Evolutionary conservation across 2,329 filamentous ascomycete genomes (phyloP), one percentile per base, ranked within the genome.

Genomic region (Nemania bipapillata): DNA sequence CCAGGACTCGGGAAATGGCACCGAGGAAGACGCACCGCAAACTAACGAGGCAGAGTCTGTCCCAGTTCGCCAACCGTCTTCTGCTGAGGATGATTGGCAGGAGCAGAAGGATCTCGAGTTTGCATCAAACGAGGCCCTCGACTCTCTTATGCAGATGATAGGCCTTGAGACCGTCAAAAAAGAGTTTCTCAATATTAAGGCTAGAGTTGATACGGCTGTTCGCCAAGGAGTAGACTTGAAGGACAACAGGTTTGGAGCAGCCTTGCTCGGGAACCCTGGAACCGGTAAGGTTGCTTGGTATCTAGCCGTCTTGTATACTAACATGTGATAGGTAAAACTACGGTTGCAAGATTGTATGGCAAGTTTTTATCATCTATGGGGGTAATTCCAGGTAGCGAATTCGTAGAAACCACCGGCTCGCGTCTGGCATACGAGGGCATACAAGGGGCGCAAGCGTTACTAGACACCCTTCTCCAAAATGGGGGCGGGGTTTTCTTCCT

Each of bases 401-500:
- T 94, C 68, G 77, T 88, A 7, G 91, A 94, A 71, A 91, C 87
- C 0, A 90, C 91, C 0, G 92, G 91, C 0, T 87, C 91, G 0
- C 83, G 84, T 20, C 83, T 95, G 0, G 88, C 91, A 0, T 87
- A 87, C 58, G 83, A 85, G 0, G 91, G 91, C 0, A 86, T 93
- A 0, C 64, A 66, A 35, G 63, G 56, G 6, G 50, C 57, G 3
- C 37, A 66, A 11, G 40, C 50, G 4, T 55, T 60, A 7, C 24
- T 66, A 50, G 63, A 66, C 47, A 61, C 22, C 5, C 50, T 66
- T 11, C 65, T 59, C 12, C 49, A 62, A 24, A 54, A 62, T 1
- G 89, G 87, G 0, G 92, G 91, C 0, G 92, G 92, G 0, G 89
- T 89, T 0, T 74, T 93, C 1, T 94, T 95, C 74, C 90, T 95